These are phyloP conservation scores for Gomphus sp. DNA, from an alignment of 1,284 basidiomycete genomes.

Conservation along the genomic window DNA sequence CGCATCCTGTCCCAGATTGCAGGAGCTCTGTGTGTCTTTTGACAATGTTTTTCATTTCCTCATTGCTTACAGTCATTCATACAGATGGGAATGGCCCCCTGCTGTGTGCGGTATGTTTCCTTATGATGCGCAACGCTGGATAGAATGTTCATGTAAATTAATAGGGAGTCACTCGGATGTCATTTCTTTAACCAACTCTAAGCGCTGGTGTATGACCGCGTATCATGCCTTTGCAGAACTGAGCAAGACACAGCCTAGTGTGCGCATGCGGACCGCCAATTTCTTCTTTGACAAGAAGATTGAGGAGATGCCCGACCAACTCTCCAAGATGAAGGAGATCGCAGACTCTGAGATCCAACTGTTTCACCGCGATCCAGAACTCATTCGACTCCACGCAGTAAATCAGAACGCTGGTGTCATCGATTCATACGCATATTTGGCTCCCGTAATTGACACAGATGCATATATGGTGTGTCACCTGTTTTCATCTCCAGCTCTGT, in stretches of 20 bases:
- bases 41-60: too few relatives aligned
- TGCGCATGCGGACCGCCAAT: constrained; percentile 18
- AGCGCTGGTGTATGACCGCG: constrained; percentile 25
- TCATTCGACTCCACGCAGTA: too few relatives aligned
- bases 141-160: too few relatives aligned
- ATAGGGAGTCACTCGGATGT: constrained; percentile 21
- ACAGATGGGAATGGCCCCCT: constrained; percentile 26
- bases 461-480: too few relatives aligned
- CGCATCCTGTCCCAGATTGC: too few relatives aligned
- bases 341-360: constrained; percentile 18
- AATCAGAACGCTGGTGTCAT: too few relatives aligned
- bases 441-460: too few relatives aligned
- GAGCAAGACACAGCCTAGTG: constrained; percentile 10
- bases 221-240: constrained; percentile 22
- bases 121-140: too few relatives aligned
- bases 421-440: too few relatives aligned
- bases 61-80: not conserved
- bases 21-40: too few relatives aligned
- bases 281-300: constrained; percentile 27
- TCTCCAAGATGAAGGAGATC: constrained; percentile 27
- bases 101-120: constrained; percentile 22
- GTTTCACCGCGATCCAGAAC: constrained; percentile 12
- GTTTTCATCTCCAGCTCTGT: too few relatives aligned
- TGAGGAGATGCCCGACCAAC: constrained; percentile 21
- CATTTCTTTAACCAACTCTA: constrained; percentile 23